Evolutionary conservation across 2,329 filamentous ascomycete genomes (phyloP).

Genomic region (Aspergillus aculeatus): DNA sequence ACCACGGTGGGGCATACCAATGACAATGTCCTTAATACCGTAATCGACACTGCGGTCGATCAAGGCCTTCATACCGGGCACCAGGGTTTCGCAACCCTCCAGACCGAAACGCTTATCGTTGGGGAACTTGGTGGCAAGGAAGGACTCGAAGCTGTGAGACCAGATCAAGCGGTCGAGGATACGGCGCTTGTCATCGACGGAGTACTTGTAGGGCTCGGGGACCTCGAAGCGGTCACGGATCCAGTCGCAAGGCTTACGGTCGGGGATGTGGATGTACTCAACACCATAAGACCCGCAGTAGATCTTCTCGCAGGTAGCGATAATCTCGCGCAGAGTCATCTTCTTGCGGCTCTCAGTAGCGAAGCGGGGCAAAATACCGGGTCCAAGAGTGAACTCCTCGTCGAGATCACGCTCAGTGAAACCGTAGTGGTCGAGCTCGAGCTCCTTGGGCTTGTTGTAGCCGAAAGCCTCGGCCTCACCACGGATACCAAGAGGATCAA

Average conservation of each 20-base stretch:
- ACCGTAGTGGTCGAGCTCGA: constrained; percentile 88
- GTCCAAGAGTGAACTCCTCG: constrained; percentile 85
- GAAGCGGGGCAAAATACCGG: constrained; percentile 92
- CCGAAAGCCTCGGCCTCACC: constrained; percentile 80
- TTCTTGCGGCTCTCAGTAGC: constrained; percentile 84
- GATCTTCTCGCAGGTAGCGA: constrained; percentile 87
- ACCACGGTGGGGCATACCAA: constrained; percentile 98
- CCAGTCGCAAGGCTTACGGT: constrained; percentile 98
- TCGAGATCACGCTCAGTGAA: constrained; percentile 95
- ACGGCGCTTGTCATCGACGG: constrained; percentile 94
- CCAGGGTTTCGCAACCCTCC: constrained; percentile 93
- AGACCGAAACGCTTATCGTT: constrained; percentile 99
- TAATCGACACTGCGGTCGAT: constrained; percentile 98
- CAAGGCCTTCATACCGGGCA: constrained; percentile 98
- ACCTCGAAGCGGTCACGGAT: constrained; percentile 92
- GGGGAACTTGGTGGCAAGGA: constrained; percentile 95
- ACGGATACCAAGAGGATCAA: constrained; percentile 92
- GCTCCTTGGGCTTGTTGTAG: constrained; percentile 85
- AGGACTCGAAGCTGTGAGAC: constrained; percentile 95
- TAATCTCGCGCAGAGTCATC: constrained; percentile 95
- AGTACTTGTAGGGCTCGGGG: constrained; percentile 93
- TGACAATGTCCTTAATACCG: constrained; percentile 98
- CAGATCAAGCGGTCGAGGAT: constrained; percentile 97
- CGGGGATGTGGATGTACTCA: constrained; percentile 98
- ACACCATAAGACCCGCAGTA: constrained; percentile 98